Conservation (phyloP, 208 protist species). For the Leishmania lainsoni region DNA sequence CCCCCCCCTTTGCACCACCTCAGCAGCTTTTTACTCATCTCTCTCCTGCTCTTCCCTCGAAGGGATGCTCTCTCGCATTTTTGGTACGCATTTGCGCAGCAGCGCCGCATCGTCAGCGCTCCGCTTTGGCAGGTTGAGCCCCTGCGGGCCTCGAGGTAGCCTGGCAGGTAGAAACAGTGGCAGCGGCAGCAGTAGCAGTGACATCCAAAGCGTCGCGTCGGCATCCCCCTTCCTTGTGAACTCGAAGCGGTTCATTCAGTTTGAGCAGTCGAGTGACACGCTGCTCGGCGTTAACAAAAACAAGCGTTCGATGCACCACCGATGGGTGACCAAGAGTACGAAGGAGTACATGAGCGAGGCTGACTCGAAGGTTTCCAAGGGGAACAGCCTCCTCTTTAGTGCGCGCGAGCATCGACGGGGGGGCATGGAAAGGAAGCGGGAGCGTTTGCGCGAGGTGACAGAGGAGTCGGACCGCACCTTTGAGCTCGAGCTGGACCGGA, state of each 20-base stretch:
- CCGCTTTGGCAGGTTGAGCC: background rate
- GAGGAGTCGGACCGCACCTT: slow-evolving; percentile 63
- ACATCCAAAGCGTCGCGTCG: background rate
- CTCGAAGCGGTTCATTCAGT: slow-evolving; percentile 61
- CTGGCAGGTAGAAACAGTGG: background rate
- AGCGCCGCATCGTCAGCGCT: slow-evolving; percentile 7
- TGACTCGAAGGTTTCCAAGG: slow-evolving; percentile 40
- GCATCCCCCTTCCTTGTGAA: background rate
- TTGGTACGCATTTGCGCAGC: slow-evolving; percentile 3
- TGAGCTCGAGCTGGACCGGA: slow-evolving; percentile 74
- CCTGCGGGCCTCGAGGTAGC: background rate
- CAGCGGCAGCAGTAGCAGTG: slow-evolving; percentile 3
- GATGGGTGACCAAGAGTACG: slow-evolving; percentile 87
- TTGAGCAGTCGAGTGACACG: slow-evolving; percentile 72
- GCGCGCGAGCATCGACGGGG: slow-evolving; percentile 37
- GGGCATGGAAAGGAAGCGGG: slow-evolving; percentile 8
- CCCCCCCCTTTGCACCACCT: too few relatives aligned
- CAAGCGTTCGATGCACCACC: slow-evolving; percentile 28
- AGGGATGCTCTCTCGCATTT: slow-evolving; percentile 29
- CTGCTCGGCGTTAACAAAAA: slow-evolving; percentile 75
- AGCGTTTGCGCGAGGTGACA: slow-evolving; percentile 33
- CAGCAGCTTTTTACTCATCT: background rate
- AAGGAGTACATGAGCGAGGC: slow-evolving; percentile 87
- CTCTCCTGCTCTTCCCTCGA: background rate
- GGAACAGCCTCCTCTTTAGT: slow-evolving; percentile 25